phyloP scores from a whole-genome alignment of 352 stramenopile species.

The Thalassiosira exigua region DNA sequence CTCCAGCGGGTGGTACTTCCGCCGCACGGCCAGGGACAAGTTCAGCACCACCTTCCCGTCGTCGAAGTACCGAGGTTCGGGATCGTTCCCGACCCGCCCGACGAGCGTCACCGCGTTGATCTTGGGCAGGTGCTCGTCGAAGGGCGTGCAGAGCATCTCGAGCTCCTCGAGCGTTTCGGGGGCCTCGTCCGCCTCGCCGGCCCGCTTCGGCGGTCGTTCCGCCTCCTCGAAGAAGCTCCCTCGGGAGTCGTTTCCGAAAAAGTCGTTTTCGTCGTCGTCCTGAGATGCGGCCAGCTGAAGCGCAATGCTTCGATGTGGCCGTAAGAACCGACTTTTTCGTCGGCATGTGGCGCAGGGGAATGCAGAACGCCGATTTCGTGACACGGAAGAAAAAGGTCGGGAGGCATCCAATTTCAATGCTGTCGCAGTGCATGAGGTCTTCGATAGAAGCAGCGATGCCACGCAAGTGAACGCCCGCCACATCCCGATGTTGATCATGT shows the following conservation, averaged over 20 bases:
- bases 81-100: conserved; percentile 79
- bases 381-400: too few relatives aligned
- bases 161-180: conserved; percentile 35
- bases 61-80: conserved; percentile 83
- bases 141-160: conserved; percentile 47
- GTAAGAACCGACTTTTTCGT: too few relatives aligned
- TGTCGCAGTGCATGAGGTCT: too few relatives aligned
- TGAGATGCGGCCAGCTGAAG: too few relatives aligned
- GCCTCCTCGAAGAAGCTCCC: conserved; percentile 40
- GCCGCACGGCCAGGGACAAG: conserved; percentile 76
- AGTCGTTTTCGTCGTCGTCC: conserved; percentile 17
- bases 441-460: too few relatives aligned
- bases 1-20: conserved; percentile 85
- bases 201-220: conserved; percentile 3
- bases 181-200: conserved; percentile 14
- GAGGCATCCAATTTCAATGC: too few relatives aligned
- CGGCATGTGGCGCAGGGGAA: too few relatives aligned
- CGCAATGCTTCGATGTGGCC: too few relatives aligned
- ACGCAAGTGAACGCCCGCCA: too few relatives aligned
- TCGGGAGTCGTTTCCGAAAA: conserved; percentile 10
- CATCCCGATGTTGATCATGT: too few relatives aligned
- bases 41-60: conserved; percentile 86
- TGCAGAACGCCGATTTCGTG: too few relatives aligned
- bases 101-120: conserved; percentile 83
- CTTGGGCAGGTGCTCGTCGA: conserved; percentile 71